Evolutionary conservation across 179 eudicot genomes (phyloP).

Genomic region (Silene noctiflora): DNA sequence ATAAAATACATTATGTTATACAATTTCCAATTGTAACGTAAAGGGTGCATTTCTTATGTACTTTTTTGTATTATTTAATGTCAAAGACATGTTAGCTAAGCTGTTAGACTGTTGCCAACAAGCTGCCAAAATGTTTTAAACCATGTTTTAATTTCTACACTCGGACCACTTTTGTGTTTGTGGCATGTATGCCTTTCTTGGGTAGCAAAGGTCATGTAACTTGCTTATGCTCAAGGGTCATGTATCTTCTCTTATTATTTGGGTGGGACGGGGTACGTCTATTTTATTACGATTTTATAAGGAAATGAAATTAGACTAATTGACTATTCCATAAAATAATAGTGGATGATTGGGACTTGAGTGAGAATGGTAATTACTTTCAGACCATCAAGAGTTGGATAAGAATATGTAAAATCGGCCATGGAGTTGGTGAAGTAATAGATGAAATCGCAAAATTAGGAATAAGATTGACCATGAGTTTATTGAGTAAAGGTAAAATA

Average conservation of each 20-base stretch:
- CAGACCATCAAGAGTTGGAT: too few relatives aligned
- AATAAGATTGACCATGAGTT: too few relatives aligned
- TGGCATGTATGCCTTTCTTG: background rate
- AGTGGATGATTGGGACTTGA: too few relatives aligned
- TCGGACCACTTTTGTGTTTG: background rate
- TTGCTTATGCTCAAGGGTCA: slow-evolving; percentile 19
- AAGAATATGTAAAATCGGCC: too few relatives aligned
- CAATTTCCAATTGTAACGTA: slow-evolving; percentile 10
- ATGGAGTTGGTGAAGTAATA: too few relatives aligned
- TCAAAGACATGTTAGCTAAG: background rate
- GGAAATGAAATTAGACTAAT: too few relatives aligned
- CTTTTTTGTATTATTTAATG: background rate
- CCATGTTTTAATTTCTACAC: background rate
- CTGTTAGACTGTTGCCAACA: background rate
- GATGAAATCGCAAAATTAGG: too few relatives aligned
- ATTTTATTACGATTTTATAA: too few relatives aligned
- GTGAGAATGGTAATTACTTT: too few relatives aligned
- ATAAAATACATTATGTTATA: background rate
- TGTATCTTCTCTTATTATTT: background rate
- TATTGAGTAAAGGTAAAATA: too few relatives aligned
- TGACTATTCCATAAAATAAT: too few relatives aligned
- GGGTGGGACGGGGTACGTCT: background rate
- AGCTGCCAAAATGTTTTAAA: slow-evolving; percentile 4
- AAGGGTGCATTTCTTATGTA: background rate
- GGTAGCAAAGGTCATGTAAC: slow-evolving; percentile 19